phyloP scores from a whole-genome alignment of 1,284 basidiomycete genomes.

The Coniferiporia sulphurascens region DNA sequence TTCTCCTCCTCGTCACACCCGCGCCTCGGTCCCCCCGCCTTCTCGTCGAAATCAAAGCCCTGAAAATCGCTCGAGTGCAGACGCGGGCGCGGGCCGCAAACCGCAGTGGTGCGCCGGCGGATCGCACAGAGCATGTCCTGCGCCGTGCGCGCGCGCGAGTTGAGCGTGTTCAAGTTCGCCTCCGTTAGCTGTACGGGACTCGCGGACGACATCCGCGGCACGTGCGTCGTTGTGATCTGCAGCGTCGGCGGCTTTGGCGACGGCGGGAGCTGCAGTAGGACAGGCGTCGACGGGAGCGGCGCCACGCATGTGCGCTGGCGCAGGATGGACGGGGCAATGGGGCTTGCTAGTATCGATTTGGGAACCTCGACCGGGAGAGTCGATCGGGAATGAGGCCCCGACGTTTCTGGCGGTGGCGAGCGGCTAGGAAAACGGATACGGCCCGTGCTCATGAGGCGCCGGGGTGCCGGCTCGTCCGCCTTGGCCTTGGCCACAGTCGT shows the following conservation, averaged over 20 bases:
- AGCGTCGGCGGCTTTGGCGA: conserved; percentile 28
- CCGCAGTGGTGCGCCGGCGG: conserved; percentile 43
- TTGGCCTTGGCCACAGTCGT: conserved; percentile 11
- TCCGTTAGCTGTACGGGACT: conserved; percentile 49
- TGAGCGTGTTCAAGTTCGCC: conserved; percentile 45
- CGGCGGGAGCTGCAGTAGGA: too few species aligned
- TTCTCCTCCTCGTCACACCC: conserved; percentile 28
- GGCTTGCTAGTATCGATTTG: too few species aligned
- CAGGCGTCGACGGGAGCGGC: too few species aligned
- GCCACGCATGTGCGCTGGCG: too few species aligned
- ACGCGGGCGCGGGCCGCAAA: conserved; percentile 15
- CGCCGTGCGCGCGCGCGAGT: conserved; percentile 49
- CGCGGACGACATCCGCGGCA: conserved; percentile 39
- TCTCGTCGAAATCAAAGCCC: conserved; percentile 25
- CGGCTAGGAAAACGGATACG: conserved; percentile 44
- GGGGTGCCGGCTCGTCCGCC: conserved; percentile 25
- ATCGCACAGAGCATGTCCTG: conserved; percentile 62
- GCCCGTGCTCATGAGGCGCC: conserved; percentile 32
- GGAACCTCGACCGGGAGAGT: conserved; percentile 24
- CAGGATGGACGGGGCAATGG: too few species aligned
- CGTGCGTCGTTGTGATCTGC: conserved; percentile 45
- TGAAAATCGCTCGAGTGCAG: conserved; percentile 17
- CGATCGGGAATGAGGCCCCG: conserved; percentile 24
- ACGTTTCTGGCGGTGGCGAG: conserved; percentile 21
- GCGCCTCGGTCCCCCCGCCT: neutral